These are phyloP conservation scores for Kazachstania psychrophila DNA, from an alignment of 805 yeast species.

Conservation along the genomic window DNA sequence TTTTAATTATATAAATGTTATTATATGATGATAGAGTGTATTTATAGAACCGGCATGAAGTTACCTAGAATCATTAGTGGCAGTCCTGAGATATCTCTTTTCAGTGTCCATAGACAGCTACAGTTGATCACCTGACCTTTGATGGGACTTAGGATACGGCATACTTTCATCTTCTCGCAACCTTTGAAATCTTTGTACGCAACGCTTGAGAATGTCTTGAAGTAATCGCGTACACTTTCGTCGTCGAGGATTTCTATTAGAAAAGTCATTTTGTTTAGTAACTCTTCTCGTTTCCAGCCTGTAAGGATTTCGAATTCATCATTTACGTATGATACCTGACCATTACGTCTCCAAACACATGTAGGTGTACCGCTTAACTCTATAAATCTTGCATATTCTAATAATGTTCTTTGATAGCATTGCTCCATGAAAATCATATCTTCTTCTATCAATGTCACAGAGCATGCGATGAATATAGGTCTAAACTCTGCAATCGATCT, in stretches of 20 bases:
- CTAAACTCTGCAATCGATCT: slow-evolving; percentile 82
- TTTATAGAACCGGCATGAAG: slow-evolving; percentile 58
- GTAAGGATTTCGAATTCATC: slow-evolving; percentile 84
- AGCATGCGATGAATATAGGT: slow-evolving; percentile 88
- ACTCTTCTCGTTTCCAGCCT: slow-evolving; percentile 74
- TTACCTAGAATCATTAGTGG: slow-evolving; percentile 97
- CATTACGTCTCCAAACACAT: slow-evolving; percentile 90
- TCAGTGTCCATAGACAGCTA: slow-evolving; percentile 84
- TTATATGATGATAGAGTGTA: neutral
- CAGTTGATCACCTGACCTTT: slow-evolving; percentile 50
- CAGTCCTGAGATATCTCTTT: slow-evolving; percentile 89
- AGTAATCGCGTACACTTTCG: slow-evolving; percentile 75
- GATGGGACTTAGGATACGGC: slow-evolving; percentile 61
- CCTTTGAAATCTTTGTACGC: slow-evolving; percentile 90
- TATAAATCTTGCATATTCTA: slow-evolving; percentile 82
- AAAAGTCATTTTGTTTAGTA: slow-evolving; percentile 59
- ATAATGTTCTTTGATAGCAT: slow-evolving; percentile 83
- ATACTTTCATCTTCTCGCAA: slow-evolving; percentile 78
- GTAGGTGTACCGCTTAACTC: slow-evolving; percentile 88
- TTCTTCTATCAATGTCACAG: slow-evolving; percentile 78
- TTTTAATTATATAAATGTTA: too few relatives aligned
- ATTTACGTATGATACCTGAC: slow-evolving; percentile 92
- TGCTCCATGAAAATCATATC: slow-evolving; percentile 94
- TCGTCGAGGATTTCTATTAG: slow-evolving; percentile 81
- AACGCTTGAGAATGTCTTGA: slow-evolving; percentile 70